Base-by-base conservation (phyloP, 2,329 filamentous ascomycete species). In the Fusarium dimerum region DNA sequence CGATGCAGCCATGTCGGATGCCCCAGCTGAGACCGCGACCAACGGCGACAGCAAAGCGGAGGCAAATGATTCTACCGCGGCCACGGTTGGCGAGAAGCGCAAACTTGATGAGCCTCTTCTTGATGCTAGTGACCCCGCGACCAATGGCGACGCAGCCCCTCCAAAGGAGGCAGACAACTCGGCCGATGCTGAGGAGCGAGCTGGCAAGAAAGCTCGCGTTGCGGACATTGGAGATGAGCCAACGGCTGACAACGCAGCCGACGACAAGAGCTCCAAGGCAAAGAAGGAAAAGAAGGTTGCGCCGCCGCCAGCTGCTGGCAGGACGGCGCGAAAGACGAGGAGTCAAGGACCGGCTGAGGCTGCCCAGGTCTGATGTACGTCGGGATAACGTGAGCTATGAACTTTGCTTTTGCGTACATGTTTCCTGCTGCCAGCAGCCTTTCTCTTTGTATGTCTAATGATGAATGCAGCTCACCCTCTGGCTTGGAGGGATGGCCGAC, bases 191-290 rank as follows among this genome's bases (percentile, higher is more conserved):
- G 63, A 69, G 18, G 68, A 68, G 51, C 66, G 66, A 3, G 54
- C 61, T 2, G 70, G 70, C 41, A 78, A 77, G 63, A 78, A 77
- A 56, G 66, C 68, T 47, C 76, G 73, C 58, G 66, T 71, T 7
- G 69, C 72, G 40, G 69, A 72, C 40, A 62, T 61, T n/a, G 54
- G 55, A 40, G 59, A 62, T 18, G 59, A 59, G 20, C 47, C 59
- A 6, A 41, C 55, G n/a, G 52, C 58, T 10, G 48, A 44, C 17
- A 64, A 63, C 6, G 34, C 57, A 15, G 45, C 60, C 9, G 65
- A 49, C 10, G 42, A 52, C 12, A 66, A 64, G 44, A 42, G 62
- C 30, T 57, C 62, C 11, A 73, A 36, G 13, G 13, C 5, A 15
- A 36, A 67, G 60, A 74, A 73, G 55, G 68, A 71, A 13, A 75